Percentiles rank a stretch among this genome's conserved stretches.
These are phyloP conservation scores for Herpetomonas muscarum DNA, from an alignment of 208 protist genomes.

Conservation along the genomic window DNA sequence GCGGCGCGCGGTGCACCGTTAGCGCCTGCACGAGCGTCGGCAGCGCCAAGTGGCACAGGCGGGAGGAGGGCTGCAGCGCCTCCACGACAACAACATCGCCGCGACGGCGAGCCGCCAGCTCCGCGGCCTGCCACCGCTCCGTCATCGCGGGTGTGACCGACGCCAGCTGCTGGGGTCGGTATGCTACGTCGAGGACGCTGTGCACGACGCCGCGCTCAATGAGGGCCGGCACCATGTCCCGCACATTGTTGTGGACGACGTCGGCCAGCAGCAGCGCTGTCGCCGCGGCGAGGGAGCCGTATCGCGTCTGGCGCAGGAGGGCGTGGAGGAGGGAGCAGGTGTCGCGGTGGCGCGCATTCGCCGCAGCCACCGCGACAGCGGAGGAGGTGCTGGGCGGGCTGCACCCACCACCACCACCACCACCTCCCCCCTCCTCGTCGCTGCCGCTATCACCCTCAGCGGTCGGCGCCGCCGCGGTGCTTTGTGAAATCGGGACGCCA, in stretches of 20 bases:
- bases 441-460: background rate
- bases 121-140: background rate
- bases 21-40: constrained; percentile 73
- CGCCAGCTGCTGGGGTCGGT: constrained; percentile 11
- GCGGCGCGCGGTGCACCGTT: constrained; percentile 70
- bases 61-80: background rate
- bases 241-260: constrained; percentile 79
- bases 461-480: too few relatives aligned
- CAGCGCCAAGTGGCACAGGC: constrained; percentile 17
- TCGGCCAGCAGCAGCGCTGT: constrained; percentile 54
- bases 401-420: background rate
- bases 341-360: constrained; percentile 9
- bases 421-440: background rate
- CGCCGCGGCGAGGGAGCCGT: constrained; percentile 41
- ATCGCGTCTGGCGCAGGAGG: constrained; percentile 52
- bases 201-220: constrained; percentile 70
- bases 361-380: too few relatives aligned
- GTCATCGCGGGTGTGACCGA: too few relatives aligned
- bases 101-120: background rate
- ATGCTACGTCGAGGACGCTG: constrained; percentile 44
- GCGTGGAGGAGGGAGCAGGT: constrained; percentile 56
- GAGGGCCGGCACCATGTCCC: constrained; percentile 78
- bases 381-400: background rate
- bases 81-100: background rate
- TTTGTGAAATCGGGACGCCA: too few relatives aligned